These are phyloP conservation scores for Cordyceps fumosorosea DNA, from an alignment of 2,329 filamentous ascomycete genomes.

Conservation along the genomic window DNA sequence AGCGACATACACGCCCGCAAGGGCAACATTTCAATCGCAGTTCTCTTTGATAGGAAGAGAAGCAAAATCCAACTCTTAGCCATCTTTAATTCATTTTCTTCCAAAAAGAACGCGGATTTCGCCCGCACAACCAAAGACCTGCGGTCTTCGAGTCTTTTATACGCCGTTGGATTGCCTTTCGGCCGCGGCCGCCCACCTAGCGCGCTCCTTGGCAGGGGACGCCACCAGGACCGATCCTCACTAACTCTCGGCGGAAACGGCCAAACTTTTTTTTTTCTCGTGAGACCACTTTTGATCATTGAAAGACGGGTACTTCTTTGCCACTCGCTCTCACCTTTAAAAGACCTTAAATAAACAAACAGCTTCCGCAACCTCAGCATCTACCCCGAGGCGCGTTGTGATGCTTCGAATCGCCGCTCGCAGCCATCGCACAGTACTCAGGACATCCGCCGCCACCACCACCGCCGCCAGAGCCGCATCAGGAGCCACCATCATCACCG, in stretches of 20 bases:
- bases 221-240: background rate
- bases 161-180: background rate
- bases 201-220: constrained; percentile 6
- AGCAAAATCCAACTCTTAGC: background rate
- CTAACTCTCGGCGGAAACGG: background rate
- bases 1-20: background rate
- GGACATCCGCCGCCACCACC: background rate
- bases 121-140: no score
- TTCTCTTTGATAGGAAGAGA: background rate
- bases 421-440: background rate
- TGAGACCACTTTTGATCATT: constrained; percentile 4
- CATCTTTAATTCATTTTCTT: background rate
- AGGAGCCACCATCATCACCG: background rate
- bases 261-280: background rate
- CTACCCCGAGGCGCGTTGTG: background rate
- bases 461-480: background rate
- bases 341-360: background rate
- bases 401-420: constrained; percentile 1
- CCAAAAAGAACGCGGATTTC: background rate
- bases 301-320: background rate
- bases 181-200: constrained; percentile 5
- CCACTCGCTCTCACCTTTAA: background rate
- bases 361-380: background rate
- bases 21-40: background rate
- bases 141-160: background rate